phyloP scores from a whole-genome alignment of 2,329 filamentous ascomycete genomes.

The Arthroderma sp. region DNA sequence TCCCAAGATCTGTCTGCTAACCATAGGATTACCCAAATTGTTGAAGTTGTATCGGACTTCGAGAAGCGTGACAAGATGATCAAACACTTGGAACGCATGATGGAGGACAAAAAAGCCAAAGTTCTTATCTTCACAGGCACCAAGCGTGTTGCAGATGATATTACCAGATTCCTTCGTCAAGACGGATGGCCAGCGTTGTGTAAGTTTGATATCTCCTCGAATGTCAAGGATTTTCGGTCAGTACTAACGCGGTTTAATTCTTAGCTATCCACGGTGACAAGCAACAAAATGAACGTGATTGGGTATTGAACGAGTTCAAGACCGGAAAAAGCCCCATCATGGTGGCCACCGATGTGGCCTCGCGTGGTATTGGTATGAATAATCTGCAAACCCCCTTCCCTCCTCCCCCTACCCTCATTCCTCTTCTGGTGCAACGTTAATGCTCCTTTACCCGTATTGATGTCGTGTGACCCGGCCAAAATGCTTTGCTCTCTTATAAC shows the following conservation, averaged over 20 bases:
- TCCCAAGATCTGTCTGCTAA: conserved; percentile 94
- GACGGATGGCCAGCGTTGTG: conserved; percentile 96
- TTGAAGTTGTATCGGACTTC: conserved; percentile 89
- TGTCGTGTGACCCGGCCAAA: conserved; percentile 49
- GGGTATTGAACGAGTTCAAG: conserved; percentile 99
- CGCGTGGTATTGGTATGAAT: conserved; percentile 99
- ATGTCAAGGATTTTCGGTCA: not conserved
- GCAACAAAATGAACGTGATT: conserved; percentile 98
- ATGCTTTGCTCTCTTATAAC: conserved; percentile 87
- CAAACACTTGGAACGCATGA: conserved; percentile 93
- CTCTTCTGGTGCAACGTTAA: conserved; percentile 15
- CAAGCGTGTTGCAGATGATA: conserved; percentile 92
- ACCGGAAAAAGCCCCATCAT: conserved; percentile 98
- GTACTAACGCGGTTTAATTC: conserved; percentile 24
- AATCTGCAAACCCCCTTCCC: conserved; percentile 37
- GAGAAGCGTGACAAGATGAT: conserved; percentile 98
- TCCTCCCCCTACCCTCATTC: conserved; percentile 16
- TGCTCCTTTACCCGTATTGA: conserved; percentile 35
- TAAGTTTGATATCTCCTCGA: conserved; percentile 37
- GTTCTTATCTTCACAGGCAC: conserved; percentile 78
- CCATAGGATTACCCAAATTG: conserved; percentile 93
- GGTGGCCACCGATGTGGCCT: conserved; percentile 99
- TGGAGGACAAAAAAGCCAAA: conserved; percentile 95
- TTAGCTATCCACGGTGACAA: conserved; percentile 96
- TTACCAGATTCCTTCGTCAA: conserved; percentile 91